phyloP scores from a whole-genome alignment of 2,329 filamentous ascomycete species.

The Claviceps sp. region DNA sequence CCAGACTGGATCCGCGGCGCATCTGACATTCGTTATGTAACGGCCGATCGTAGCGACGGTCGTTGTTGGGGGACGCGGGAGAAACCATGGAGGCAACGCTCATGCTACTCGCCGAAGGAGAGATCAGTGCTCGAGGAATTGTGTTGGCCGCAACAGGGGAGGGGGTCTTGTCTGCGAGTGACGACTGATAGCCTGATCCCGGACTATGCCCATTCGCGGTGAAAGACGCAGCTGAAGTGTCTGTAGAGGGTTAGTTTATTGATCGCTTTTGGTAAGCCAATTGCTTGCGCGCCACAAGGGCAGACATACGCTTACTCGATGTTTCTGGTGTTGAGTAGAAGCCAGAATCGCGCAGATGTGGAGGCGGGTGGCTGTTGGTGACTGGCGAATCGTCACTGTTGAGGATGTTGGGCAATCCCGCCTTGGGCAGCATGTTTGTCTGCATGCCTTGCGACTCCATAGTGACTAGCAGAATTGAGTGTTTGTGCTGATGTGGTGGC shows the following conservation, averaged over 20 bases:
- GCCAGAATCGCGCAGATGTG: conserved; percentile 27
- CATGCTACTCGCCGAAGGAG: conserved; percentile 46
- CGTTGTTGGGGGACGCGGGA: conserved; percentile 35
- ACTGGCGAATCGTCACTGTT: conserved; percentile 21
- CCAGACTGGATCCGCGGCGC: conserved; percentile 17
- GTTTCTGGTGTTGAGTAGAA: conserved; percentile 30
- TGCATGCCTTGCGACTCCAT: conserved; percentile 11
- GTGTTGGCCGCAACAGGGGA: conserved; percentile 42
- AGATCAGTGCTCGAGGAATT: conserved; percentile 38
- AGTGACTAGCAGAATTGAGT: background rate
- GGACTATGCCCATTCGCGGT: conserved; percentile 25
- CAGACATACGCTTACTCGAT: conserved; percentile 28
- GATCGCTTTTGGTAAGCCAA: background rate
- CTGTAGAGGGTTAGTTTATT: conserved; percentile 10
- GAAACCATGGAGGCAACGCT: conserved; percentile 54
- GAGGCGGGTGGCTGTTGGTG: conserved; percentile 14
- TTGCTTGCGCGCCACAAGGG: background rate
- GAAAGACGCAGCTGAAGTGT: conserved; percentile 27
- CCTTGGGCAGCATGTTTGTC: conserved; percentile 16
- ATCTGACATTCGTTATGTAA: conserved; percentile 22
- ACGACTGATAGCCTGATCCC: conserved; percentile 34
- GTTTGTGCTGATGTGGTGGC: background rate
- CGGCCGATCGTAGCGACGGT: conserved; percentile 30
- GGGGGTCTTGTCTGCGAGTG: conserved; percentile 46
- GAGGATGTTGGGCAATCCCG: conserved; percentile 25